Evolutionary conservation across 2,329 filamentous ascomycete species (phyloP), one percentile per base, ranked within the genome.

Genomic region (Cladophialophora yegresii): DNA sequence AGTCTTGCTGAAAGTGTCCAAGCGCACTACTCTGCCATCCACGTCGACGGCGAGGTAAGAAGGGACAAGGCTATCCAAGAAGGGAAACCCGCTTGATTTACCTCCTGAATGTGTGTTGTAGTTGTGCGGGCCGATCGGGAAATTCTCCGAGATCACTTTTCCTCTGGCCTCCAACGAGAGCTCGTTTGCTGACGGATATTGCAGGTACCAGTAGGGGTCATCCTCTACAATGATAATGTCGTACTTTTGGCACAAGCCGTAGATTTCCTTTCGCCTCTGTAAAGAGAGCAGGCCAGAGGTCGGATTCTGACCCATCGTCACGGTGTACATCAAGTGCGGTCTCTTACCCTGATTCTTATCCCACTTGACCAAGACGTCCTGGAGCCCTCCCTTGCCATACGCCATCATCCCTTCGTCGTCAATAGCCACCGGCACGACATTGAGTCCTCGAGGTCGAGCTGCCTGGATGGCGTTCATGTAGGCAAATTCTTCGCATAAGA

Each of bases 1-100:
- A 0, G 91, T 96, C 79, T 98, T 97, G 73, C 90, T 95, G 76
- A 97, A 97, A 0, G 93, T 96, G 76, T 97, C 93, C 2, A 97
- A 83, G 54, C 93, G 89, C 63, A 97, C 84, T 49, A 97, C 93
- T 40, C 93, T 89, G 63, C 93, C 93, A 71, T 96, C 90, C 22
- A 85, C 84, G 74, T 97, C 93, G 62, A 97, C 76, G 67, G 84
- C 89, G 50, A 97, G 80, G 76, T 91, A 96, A 0, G 90, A 95
- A 0, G 92, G 92, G 3, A 89, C 86, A 10, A 97, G 84, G 1
- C 88, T 91, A 78, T 96, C 92, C 61, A 97, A 80, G 78, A 93
- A 97, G 1, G 84, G 79, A 72, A 87, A 93, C 9, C 91, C 91
- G 0, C 87, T 82, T 4, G 83, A 85, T 50, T 79, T 83, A 73